phyloP scores from a whole-genome alignment of 2,329 filamentous ascomycete species.

The Phialophora verrucosa region DNA sequence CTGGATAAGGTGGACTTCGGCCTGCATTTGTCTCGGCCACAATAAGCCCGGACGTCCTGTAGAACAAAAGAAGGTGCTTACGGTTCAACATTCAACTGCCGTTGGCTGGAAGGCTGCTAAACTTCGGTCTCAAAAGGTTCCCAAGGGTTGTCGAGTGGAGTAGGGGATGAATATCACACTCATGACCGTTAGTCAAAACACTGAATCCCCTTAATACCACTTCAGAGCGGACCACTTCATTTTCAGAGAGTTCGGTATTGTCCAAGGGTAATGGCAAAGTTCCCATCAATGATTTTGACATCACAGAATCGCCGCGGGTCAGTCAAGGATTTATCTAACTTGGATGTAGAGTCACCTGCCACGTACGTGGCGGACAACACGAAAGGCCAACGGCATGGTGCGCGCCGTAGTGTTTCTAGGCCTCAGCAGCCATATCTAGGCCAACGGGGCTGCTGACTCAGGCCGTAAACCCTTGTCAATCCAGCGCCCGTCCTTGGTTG shows the following conservation, averaged over 20 bases:
- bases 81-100: slow-evolving; percentile 1
- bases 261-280: background rate
- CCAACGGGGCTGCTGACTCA: slow-evolving; percentile 21
- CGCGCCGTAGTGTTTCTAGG: slow-evolving; percentile 5
- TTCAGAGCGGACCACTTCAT: background rate
- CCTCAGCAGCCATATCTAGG: slow-evolving; percentile 17
- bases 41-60: slow-evolving; percentile 9
- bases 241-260: background rate
- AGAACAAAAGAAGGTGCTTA: background rate
- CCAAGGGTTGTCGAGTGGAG: background rate
- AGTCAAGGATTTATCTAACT: background rate
- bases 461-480: slow-evolving; percentile 11
- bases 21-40: slow-evolving; percentile 5
- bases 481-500: slow-evolving; percentile 11
- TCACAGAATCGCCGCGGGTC: background rate
- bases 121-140: background rate
- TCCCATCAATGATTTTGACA: background rate
- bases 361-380: background rate
- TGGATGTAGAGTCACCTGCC: background rate
- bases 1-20: background rate
- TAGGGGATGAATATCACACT: background rate
- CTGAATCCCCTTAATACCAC: background rate
- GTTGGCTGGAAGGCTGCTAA: slow-evolving; percentile 2
- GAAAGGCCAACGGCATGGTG: background rate
- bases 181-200: background rate